Base-by-base conservation (phyloP, 73 alveolate genomes). In the Stentor roeselii region DNA sequence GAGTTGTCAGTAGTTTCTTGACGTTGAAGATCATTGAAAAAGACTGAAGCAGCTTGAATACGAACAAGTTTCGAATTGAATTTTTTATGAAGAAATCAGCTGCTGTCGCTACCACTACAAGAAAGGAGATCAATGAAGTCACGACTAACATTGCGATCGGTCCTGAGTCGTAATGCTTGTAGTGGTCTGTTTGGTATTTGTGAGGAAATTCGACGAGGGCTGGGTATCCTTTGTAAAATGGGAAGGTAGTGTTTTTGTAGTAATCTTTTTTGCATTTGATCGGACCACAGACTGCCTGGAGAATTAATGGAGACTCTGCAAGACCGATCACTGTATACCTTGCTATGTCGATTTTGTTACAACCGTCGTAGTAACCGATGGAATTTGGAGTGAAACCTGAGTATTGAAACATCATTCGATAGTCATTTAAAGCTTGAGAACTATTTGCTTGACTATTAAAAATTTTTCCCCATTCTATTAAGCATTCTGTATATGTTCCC, bases 311-410 rank as follows among this genome's bases (percentile, higher is more conserved):
- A 31, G 6, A 41, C 42, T 21, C 30, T 0, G 82, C 36, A 27
- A 37, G n/a, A 1, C 21, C 36, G 67, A 82, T 15, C 3, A 36
- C 2, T 1, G 76, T 74, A 60, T 82, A 86, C 4, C 41, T 39
- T 30, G 77, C 75, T 2, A 39, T 82, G 6, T 59, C 59, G 35
- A 42, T 30, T 3, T 83, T 67, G 3, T 21, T 50, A 40, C 92
- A 87, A 37, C 67, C 80, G 30, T 87, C 92, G 40, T 61, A 87
- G 50, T 75, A 38, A 3, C 92, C 92, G 30, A 82, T 77, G 60
- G 75, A 83, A 61, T 87, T 82, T 61, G 83, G 30, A 4, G 82
- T 82, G 58, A 82, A 82, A 3, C 92, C 92, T 27, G 92, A 59
- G 84, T 67, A 37, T 84, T 77, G 60, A 3, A 83, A n/a, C 59